Conservation (phyloP, 441 rosid genomes). For the Sinapis alba region DNA sequence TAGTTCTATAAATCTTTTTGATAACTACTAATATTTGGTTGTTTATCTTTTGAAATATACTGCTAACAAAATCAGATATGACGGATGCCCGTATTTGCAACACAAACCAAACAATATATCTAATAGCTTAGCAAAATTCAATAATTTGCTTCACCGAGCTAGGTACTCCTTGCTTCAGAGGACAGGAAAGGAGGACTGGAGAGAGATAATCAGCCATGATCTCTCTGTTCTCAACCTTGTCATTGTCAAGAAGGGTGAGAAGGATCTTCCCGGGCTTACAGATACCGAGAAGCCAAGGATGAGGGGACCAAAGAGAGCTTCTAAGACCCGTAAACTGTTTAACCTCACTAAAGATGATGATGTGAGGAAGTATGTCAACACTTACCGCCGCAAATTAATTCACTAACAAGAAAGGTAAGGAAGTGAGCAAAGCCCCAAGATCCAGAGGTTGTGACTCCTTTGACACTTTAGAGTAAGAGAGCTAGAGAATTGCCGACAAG, state of each 20-base stretch:
- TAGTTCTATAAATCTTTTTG: no score
- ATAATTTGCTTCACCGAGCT: no score
- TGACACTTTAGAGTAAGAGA: constrained; percentile 66
- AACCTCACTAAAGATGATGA: constrained; percentile 65
- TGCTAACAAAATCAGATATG: no score
- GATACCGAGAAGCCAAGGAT: constrained; percentile 69
- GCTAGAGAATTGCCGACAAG: no score
- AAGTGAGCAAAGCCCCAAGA: constrained; percentile 66
- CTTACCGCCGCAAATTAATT: constrained; percentile 61
- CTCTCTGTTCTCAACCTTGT: constrained; percentile 63
- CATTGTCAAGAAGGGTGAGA: constrained; percentile 65
- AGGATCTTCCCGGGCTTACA: constrained; percentile 64
- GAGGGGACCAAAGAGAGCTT: constrained; percentile 75
- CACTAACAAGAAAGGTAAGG: constrained; percentile 47
- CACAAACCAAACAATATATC: no score
- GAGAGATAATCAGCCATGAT: constrained; percentile 60
- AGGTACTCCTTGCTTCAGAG: constrained; percentile 12
- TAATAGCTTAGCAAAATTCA: no score
- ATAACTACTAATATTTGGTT: no score
- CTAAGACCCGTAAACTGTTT: constrained; percentile 61
- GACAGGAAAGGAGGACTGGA: constrained; percentile 67
- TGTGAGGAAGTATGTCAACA: constrained; percentile 65
- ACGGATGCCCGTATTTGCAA: no score
- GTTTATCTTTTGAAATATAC: no score
- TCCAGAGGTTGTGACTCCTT: constrained; percentile 69